These are phyloP conservation scores for Penicillium nucicola DNA, from an alignment of 495 filamentous ascomycete species.

Conservation along the genomic window DNA sequence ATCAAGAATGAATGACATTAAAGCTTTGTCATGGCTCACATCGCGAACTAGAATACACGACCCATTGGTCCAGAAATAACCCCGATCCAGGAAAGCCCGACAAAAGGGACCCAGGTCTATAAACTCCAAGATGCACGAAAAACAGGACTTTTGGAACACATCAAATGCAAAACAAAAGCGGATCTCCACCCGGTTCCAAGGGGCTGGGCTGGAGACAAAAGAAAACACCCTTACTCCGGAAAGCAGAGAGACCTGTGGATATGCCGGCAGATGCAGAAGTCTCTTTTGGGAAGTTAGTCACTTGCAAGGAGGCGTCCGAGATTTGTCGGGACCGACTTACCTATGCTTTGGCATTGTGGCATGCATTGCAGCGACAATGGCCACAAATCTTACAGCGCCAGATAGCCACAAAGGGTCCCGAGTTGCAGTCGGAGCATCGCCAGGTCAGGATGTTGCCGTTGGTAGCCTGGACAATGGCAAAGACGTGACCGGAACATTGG, in stretches of 20 bases:
- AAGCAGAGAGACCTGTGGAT: not conserved
- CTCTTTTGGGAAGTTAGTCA: not conserved
- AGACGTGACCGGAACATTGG: conserved; percentile 44
- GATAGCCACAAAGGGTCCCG: conserved; percentile 47
- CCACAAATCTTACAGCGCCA: conserved; percentile 50
- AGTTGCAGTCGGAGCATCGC: conserved; percentile 49
- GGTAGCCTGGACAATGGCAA: conserved; percentile 44
- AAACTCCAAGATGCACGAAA: conserved; percentile 18
- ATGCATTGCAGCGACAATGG: conserved; percentile 44
- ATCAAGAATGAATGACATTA: not conserved
- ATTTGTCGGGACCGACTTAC: not conserved
- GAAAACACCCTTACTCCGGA: conserved; percentile 1
- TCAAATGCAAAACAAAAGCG: conserved; percentile 12
- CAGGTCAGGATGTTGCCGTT: conserved; percentile 50
- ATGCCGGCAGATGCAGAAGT: not conserved
- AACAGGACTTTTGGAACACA: conserved; percentile 13
- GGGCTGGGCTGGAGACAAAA: not conserved
- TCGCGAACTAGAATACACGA: not conserved
- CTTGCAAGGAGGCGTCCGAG: not conserved
- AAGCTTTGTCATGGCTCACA: too few relatives aligned
- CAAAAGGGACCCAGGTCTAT: conserved; percentile 1
- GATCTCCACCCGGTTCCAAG: not conserved
- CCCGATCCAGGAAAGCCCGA: not conserved
- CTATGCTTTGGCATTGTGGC: conserved; percentile 43
- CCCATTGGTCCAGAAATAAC: not conserved